Conservation (phyloP, 1,284 basidiomycete species). For the Chalciporus sp. region DNA sequence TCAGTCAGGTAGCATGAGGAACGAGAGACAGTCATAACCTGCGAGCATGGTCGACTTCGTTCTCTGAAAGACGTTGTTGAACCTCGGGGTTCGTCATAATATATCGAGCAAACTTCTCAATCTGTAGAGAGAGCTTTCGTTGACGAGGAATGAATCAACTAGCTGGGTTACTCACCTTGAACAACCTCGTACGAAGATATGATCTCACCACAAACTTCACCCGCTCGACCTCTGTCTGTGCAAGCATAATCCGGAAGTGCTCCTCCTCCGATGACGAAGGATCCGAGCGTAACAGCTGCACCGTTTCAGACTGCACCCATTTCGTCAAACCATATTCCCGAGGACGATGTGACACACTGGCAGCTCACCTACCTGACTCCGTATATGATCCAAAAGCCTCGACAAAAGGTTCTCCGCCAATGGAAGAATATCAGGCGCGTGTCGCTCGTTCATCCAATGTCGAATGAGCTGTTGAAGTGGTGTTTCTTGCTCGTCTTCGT, state of each 20-base stretch:
- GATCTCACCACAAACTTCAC: slow-evolving; percentile 88
- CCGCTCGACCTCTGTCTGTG: slow-evolving; percentile 90
- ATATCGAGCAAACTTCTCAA: slow-evolving; percentile 83
- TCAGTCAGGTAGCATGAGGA: slow-evolving; percentile 1
- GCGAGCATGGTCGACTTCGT: slow-evolving; percentile 78
- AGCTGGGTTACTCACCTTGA: slow-evolving; percentile 60
- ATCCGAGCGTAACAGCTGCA: slow-evolving; percentile 73
- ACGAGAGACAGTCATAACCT: slow-evolving; percentile 45
- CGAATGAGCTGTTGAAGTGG: slow-evolving; percentile 67
- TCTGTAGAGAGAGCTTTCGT: slow-evolving; percentile 46
- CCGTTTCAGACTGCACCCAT: slow-evolving; percentile 53
- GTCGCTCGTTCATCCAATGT: slow-evolving; percentile 86
- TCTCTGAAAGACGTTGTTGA: slow-evolving; percentile 73
- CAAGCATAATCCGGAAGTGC: slow-evolving; percentile 87
- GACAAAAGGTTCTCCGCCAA: slow-evolving; percentile 77
- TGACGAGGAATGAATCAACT: background rate
- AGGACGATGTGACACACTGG: slow-evolving; percentile 15
- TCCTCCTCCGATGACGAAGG: slow-evolving; percentile 86
- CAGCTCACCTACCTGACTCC: slow-evolving; percentile 73
- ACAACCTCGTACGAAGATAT: slow-evolving; percentile 83
- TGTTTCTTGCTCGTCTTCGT: slow-evolving; percentile 37
- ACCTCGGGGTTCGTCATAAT: slow-evolving; percentile 69
- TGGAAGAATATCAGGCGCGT: slow-evolving; percentile 78
- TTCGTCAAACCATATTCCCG: background rate
- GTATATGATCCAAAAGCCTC: slow-evolving; percentile 76